Evolutionary conservation across 73 alveolate genomes (phyloP).

Genomic region (Paramecium sonneborni): DNA sequence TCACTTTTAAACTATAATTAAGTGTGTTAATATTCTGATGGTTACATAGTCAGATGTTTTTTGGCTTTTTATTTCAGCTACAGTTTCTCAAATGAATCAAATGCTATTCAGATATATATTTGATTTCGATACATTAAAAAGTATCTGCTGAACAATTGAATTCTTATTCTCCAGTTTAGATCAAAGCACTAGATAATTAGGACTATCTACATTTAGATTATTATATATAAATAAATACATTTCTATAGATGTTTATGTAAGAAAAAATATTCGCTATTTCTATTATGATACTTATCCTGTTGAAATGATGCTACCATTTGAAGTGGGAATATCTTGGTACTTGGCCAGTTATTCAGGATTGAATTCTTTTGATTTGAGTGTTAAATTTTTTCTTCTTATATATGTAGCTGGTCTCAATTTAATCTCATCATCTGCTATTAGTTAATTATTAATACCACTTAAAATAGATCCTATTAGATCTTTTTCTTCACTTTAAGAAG

Average conservation of each 20-base stretch:
- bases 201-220: background rate
- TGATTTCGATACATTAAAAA: background rate
- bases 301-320: background rate
- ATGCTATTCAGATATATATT: background rate
- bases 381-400: background rate
- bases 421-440: background rate
- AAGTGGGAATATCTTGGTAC: background rate
- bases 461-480: conserved; percentile 31
- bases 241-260: conserved; percentile 33
- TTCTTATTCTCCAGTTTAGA: background rate
- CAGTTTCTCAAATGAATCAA: background rate
- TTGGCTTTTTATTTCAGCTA: background rate
- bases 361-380: conserved; percentile 34
- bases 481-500: conserved; percentile 41
- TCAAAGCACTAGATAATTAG: background rate
- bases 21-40: background rate
- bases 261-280: background rate
- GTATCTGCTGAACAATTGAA: background rate
- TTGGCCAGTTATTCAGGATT: background rate
- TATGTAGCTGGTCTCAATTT: background rate
- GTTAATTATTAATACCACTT: background rate
- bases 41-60: background rate
- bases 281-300: background rate
- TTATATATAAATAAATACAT: background rate
- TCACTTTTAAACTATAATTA: background rate